phyloP scores from a whole-genome alignment of 768 basidiomycete genomes.

The Trametes cingulata region DNA sequence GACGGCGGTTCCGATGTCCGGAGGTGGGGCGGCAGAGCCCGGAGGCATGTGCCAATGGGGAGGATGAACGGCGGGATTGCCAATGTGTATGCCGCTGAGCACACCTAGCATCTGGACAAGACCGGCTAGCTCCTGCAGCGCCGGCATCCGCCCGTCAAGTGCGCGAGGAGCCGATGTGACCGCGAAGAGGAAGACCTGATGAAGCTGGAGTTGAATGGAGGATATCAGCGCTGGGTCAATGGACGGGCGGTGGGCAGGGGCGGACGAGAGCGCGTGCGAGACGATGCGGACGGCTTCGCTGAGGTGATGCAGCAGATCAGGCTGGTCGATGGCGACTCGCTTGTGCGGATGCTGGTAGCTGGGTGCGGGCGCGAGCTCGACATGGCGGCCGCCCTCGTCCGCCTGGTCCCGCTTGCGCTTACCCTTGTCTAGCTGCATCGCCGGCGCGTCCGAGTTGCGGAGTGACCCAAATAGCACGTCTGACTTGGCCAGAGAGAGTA shows the following conservation, averaged over 20 bases:
- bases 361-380: background rate
- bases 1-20: conserved; percentile 72
- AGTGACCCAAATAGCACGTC: conserved; percentile 65
- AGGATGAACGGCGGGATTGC: conserved; percentile 37
- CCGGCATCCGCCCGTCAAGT: conserved; percentile 49
- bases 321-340: conserved; percentile 26
- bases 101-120: conserved; percentile 82
- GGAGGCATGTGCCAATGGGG: conserved; percentile 26
- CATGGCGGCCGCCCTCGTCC: conserved; percentile 33
- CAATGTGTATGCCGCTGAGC: conserved; percentile 75
- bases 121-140: conserved; percentile 75
- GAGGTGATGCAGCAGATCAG: conserved; percentile 54
- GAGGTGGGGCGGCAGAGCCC: conserved; percentile 28
- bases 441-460: conserved; percentile 62
- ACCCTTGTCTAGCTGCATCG: conserved; percentile 65
- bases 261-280: conserved; percentile 47
- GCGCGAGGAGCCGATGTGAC: conserved; percentile 53
- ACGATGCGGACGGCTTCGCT: conserved; percentile 61
- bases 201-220: conserved; percentile 71
- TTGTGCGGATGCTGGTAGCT: conserved; percentile 35
- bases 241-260: conserved; percentile 37
- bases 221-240: conserved; percentile 61
- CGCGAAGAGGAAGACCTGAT: conserved; percentile 77
- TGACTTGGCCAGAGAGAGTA: conserved; percentile 68
- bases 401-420: conserved; percentile 72